Conservation (phyloP, 2,329 filamentous ascomycete species). For the Aureobasidium sp. region DNA sequence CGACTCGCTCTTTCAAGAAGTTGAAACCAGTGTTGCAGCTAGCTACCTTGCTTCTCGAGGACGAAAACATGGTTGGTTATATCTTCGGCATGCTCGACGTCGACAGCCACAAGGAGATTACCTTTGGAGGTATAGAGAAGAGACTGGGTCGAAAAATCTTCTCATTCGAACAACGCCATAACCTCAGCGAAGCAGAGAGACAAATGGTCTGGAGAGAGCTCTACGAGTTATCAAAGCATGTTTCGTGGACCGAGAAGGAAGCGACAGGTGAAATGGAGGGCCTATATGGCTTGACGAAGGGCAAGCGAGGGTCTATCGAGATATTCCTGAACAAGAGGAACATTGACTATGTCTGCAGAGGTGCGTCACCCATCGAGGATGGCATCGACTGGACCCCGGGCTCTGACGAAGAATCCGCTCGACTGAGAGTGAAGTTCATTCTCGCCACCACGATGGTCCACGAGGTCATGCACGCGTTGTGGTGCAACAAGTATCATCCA, state of each 20-base stretch:
- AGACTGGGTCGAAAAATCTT: background rate
- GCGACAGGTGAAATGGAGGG: background rate
- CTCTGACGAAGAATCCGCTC: background rate
- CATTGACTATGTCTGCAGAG: background rate
- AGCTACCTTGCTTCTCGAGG: background rate
- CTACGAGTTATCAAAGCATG: background rate
- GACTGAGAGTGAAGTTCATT: background rate
- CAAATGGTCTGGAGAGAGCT: background rate
- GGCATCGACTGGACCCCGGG: background rate
- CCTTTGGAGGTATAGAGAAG: background rate
- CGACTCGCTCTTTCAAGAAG: background rate
- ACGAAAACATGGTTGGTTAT: background rate
- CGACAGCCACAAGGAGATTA: background rate
- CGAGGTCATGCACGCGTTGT: constrained; percentile 1
- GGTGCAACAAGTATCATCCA: background rate
- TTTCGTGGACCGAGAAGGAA: background rate
- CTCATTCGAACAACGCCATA: background rate
- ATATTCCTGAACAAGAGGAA: background rate
- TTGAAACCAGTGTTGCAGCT: background rate
- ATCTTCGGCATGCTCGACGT: background rate
- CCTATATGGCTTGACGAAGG: background rate
- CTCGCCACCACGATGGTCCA: constrained; percentile 5
- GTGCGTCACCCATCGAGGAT: background rate
- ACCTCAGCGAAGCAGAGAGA: background rate
- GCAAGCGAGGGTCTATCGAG: background rate